A percentile compares a stretch with the other conserved stretches of the same genome.
phyloP scores from a whole-genome alignment of 1,284 basidiomycete genomes.

The Cutaneotrichosporon sp. region DNA sequence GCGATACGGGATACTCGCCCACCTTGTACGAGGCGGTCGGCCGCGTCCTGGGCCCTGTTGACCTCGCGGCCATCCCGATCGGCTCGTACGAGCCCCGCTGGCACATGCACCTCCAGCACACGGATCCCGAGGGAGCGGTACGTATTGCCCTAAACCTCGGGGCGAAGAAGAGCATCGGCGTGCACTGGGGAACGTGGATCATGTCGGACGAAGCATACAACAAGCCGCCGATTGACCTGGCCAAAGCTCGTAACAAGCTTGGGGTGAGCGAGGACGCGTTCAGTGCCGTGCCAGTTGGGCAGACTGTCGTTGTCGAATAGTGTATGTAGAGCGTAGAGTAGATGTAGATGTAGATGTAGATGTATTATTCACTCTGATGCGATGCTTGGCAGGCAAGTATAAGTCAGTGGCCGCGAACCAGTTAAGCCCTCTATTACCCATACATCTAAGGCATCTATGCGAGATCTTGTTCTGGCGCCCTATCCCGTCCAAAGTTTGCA shows the following conservation, averaged over 20 bases:
- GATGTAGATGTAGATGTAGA: not conserved
- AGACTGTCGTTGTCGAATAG: slow-evolving; percentile 43
- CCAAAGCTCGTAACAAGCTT: slow-evolving; percentile 39
- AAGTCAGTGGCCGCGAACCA: too few species aligned
- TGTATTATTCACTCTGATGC: too few species aligned
- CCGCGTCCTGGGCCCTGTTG: slow-evolving; percentile 53
- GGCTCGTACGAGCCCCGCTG: slow-evolving; percentile 54
- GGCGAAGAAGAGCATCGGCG: slow-evolving; percentile 47
- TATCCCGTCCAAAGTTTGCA: slow-evolving; percentile 34
- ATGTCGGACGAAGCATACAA: slow-evolving; percentile 55
- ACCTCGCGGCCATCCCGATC: slow-evolving; percentile 55
- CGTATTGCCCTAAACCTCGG: slow-evolving; percentile 49
- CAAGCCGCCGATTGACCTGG: slow-evolving; percentile 44
- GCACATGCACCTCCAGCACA: slow-evolving; percentile 54
- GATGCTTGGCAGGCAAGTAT: too few species aligned
- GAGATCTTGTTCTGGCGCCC: not conserved
- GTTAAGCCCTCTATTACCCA: not conserved
- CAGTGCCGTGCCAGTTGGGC: slow-evolving; percentile 40
- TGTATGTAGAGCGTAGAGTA: not conserved
- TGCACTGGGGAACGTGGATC: slow-evolving; percentile 57
- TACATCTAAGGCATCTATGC: slow-evolving; percentile 9
- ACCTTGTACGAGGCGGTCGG: slow-evolving; percentile 54
- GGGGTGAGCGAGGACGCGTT: slow-evolving; percentile 39
- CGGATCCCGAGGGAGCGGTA: slow-evolving; percentile 53
- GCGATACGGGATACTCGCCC: slow-evolving; percentile 54